Percentiles rank a stretch among this genome's conserved stretches.
Evolutionary conservation across 805 yeast genomes (phyloP).

Genomic region (Teunomyces aglyptinius): DNA sequence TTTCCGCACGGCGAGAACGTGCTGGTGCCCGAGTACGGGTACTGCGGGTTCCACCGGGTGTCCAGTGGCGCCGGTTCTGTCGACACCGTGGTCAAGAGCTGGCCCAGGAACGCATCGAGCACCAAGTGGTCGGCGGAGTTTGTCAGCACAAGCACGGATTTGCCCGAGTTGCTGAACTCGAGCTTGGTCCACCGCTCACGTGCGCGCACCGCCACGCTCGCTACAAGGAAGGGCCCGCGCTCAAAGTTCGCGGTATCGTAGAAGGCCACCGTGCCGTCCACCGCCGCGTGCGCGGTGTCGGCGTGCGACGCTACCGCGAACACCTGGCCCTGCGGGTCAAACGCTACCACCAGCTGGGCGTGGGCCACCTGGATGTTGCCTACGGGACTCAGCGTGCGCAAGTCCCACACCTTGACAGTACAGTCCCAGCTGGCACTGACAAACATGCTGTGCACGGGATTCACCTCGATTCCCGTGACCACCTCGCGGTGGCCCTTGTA

Average conservation of each 20-base stretch:
- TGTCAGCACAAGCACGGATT: conserved; percentile 56
- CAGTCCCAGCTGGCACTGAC: conserved; percentile 71
- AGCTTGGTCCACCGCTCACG: conserved; percentile 54
- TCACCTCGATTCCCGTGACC: conserved; percentile 70
- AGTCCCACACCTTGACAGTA: conserved; percentile 86
- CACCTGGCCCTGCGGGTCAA: conserved; percentile 82
- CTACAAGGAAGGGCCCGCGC: conserved; percentile 49
- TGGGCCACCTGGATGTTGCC: conserved; percentile 55
- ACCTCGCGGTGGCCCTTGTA: conserved; percentile 82
- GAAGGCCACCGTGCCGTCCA: conserved; percentile 36
- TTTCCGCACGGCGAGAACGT: conserved; percentile 44
- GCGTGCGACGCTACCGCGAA: conserved; percentile 56
- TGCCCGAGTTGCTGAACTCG: conserved; percentile 80
- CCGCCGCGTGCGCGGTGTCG: not conserved
- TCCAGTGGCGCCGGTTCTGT: conserved; percentile 12
- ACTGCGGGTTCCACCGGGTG: conserved; percentile 14
- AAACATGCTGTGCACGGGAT: conserved; percentile 65
- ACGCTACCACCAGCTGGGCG: conserved; percentile 54
- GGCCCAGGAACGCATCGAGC: conserved; percentile 69
- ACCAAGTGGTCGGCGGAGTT: conserved; percentile 55
- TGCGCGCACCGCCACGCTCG: conserved; percentile 16
- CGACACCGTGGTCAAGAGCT: conserved; percentile 31
- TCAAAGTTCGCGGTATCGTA: conserved; percentile 63
- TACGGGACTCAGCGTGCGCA: conserved; percentile 61
- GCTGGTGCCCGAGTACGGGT: conserved; percentile 31